phyloP scores from a whole-genome alignment of 2,329 filamentous ascomycete species.

The Neofusicoccum sp. region DNA sequence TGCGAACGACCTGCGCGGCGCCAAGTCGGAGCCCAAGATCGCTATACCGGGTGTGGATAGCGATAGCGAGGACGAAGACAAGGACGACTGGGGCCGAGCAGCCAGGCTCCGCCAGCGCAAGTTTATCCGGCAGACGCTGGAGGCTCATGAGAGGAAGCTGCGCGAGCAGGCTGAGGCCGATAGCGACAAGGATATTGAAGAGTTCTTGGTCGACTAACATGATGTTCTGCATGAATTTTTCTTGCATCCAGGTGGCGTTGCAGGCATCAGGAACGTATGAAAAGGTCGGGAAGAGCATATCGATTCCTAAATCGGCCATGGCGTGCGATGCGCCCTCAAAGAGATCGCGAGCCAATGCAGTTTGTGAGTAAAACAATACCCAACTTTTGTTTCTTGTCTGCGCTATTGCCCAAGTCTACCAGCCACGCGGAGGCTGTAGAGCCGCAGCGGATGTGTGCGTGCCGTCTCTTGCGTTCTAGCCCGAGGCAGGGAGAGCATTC shows the following conservation, averaged over 20 bases:
- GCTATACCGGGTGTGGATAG: conserved; percentile 57
- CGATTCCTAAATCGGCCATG: not conserved
- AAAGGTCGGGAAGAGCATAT: not conserved
- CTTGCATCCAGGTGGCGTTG: conserved; percentile 3
- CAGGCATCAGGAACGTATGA: not conserved
- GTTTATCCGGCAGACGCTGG: conserved; percentile 66
- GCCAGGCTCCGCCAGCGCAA: conserved; percentile 69
- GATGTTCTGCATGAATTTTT: not conserved
- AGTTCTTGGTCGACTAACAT: conserved; percentile 59
- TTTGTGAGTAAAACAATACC: not conserved
- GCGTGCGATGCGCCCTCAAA: not conserved
- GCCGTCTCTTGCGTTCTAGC: conserved; percentile 1
- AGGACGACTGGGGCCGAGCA: conserved; percentile 67
- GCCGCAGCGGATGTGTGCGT: not conserved
- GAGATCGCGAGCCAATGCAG: not conserved
- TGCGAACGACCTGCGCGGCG: conserved; percentile 37
- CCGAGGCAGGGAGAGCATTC: conserved; percentile 16
- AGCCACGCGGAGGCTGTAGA: not conserved
- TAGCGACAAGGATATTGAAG: conserved; percentile 74
- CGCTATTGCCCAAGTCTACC: not conserved
- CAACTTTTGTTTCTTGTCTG: not conserved
- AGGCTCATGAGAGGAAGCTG: conserved; percentile 60
- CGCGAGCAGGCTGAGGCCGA: conserved; percentile 63
- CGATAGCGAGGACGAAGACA: conserved; percentile 47
- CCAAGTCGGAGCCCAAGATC: conserved; percentile 49